Evolutionary conservation across 2,329 filamentous ascomycete genomes (phyloP).

Genomic region (Fusarium circinatum): DNA sequence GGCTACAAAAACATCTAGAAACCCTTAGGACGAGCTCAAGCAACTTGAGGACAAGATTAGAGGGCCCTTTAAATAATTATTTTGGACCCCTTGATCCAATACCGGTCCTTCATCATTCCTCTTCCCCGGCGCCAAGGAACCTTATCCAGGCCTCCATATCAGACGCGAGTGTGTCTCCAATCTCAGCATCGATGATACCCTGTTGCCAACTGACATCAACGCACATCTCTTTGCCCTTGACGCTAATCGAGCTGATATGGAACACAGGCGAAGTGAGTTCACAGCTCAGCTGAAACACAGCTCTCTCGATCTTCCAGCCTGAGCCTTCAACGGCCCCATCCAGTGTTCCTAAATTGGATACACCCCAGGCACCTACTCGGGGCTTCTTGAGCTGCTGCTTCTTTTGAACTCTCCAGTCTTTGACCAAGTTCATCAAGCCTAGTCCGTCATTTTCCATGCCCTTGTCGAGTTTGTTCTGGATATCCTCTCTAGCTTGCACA

Average conservation of each 20-base stretch:
- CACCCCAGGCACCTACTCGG: conserved; percentile 32
- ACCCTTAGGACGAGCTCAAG: not conserved
- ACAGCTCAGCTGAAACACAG: conserved; percentile 38
- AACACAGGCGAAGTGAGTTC: conserved; percentile 37
- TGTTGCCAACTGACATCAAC: conserved; percentile 43
- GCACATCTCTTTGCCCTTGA: conserved; percentile 36
- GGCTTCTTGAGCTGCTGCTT: conserved; percentile 35
- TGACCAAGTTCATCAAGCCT: conserved; percentile 39
- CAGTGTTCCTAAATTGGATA: conserved; percentile 45
- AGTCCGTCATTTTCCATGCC: conserved; percentile 39
- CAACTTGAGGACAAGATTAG: not conserved
- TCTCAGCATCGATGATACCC: conserved; percentile 25
- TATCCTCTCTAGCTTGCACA: conserved; percentile 17
- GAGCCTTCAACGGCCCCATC: conserved; percentile 25
- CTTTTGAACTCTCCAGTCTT: conserved; percentile 39
- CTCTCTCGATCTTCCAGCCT: conserved; percentile 37
- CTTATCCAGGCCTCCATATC: conserved; percentile 38
- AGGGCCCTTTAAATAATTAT: not conserved
- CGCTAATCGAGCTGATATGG: conserved; percentile 35
- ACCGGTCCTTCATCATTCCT: conserved; percentile 14
- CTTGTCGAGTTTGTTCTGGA: conserved; percentile 24
- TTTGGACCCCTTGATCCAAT: not conserved
- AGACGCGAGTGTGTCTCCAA: conserved; percentile 32
- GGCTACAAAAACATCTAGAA: no score
- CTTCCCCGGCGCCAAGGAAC: conserved; percentile 20